Percentiles rank a stretch among this genome's conserved stretches.
These are phyloP conservation scores for Persicaria maculosa DNA, from an alignment of 148 eudicot species.

Conservation along the genomic window DNA sequence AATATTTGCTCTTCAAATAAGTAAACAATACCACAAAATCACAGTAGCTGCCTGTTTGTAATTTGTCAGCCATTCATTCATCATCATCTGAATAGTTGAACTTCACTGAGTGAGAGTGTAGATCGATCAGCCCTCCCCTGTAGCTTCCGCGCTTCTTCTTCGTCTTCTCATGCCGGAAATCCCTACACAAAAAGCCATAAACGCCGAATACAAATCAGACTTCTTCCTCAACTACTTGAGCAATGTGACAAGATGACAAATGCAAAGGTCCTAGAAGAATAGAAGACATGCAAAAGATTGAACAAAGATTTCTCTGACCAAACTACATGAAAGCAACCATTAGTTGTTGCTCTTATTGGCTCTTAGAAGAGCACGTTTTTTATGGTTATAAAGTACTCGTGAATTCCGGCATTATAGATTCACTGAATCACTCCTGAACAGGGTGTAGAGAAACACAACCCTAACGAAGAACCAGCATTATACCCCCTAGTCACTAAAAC, in stretches of 20 bases:
- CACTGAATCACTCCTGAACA: not conserved
- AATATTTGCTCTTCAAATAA: not conserved
- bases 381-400: not conserved
- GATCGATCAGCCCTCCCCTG: constrained; percentile 85
- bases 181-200: constrained; percentile 34
- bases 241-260: not conserved
- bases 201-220: not conserved
- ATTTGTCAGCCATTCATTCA: constrained; percentile 35
- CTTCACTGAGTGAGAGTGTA: constrained; percentile 71
- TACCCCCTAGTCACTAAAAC: too few species aligned
- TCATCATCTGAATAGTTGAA: constrained; percentile 67
- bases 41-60: not conserved
- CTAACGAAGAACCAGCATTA: not conserved
- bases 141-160: constrained; percentile 97
- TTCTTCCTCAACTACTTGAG: not conserved
- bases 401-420: not conserved
- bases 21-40: not conserved
- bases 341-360: not conserved
- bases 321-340: not conserved
- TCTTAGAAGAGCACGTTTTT: not conserved
- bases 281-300: not conserved
- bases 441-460: not conserved
- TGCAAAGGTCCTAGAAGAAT: not conserved
- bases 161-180: constrained; percentile 90
- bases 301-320: not conserved